Conservation (phyloP, 2,329 filamentous ascomycete species). For the Calonectria ilicicola region DNA sequence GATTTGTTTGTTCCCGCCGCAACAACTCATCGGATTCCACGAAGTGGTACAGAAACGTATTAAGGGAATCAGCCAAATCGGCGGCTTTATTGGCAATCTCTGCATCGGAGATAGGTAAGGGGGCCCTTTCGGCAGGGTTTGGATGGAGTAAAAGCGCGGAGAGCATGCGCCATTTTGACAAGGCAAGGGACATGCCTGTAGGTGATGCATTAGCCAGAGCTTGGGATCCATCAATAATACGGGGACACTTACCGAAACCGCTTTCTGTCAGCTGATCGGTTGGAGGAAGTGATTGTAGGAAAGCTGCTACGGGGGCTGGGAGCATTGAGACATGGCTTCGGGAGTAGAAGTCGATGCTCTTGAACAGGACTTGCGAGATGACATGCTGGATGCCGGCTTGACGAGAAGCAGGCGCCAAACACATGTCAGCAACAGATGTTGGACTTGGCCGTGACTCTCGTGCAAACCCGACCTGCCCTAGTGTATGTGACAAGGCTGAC, state of each 20-base stretch:
- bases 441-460: constrained; percentile 5
- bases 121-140: constrained; percentile 48
- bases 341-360: constrained; percentile 47
- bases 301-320: constrained; percentile 46
- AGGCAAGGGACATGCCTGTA: constrained; percentile 43
- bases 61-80: constrained; percentile 47
- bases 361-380: constrained; percentile 50
- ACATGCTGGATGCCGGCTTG: constrained; percentile 50
- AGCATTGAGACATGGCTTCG: constrained; percentile 49
- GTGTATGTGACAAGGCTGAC: constrained; percentile 32
- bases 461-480: constrained; percentile 44
- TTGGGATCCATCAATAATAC: background rate
- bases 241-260: constrained; percentile 45
- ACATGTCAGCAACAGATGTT: constrained; percentile 43
- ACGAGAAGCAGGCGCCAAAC: constrained; percentile 47
- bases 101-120: constrained; percentile 46
- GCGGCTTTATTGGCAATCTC: constrained; percentile 46
- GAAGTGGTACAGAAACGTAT: constrained; percentile 50
- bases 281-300: constrained; percentile 45
- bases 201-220: background rate
- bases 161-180: constrained; percentile 56
- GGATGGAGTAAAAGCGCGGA: constrained; percentile 57
- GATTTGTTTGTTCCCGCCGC: constrained; percentile 49
- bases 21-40: constrained; percentile 39
- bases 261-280: constrained; percentile 24